phyloP scores from a whole-genome alignment of 2,329 filamentous ascomycete species.

The Dactylonectria estremocensis region DNA sequence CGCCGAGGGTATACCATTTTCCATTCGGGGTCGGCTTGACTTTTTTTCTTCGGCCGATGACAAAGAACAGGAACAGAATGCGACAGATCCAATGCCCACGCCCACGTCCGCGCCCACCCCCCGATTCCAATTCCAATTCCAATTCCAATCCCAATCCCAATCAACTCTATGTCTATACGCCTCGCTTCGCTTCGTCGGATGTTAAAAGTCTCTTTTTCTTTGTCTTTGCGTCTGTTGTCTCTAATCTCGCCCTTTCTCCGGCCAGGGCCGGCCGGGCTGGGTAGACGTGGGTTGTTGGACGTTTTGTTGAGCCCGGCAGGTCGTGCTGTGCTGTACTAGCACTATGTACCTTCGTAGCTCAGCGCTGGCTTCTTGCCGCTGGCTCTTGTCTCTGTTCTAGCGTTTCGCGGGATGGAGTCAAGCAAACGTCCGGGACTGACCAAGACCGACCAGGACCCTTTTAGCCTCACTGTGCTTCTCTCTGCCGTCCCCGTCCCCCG shows the following conservation, averaged over 20 bases:
- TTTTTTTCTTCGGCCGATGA: slow-evolving; percentile 24
- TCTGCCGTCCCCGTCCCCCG: slow-evolving; percentile 30
- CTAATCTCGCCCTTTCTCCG: not conserved
- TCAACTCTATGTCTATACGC: not conserved
- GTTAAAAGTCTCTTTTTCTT: not conserved
- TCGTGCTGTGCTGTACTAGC: not conserved
- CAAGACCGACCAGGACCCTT: slow-evolving; percentile 14
- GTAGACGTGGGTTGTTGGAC: not conserved
- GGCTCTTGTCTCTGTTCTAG: slow-evolving; percentile 29
- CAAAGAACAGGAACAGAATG: slow-evolving; percentile 15
- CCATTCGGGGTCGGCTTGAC: slow-evolving; percentile 19
- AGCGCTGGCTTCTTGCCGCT: slow-evolving; percentile 8
- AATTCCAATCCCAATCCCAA: no score
- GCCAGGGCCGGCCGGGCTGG: not conserved
- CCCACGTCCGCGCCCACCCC: not conserved
- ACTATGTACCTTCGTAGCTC: not conserved
- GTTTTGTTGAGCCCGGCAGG: slow-evolving; percentile 10
- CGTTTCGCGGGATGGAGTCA: slow-evolving; percentile 20
- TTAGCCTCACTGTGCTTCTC: slow-evolving; percentile 30
- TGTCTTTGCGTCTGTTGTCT: not conserved
- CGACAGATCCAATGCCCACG: slow-evolving; percentile 15
- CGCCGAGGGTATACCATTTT: slow-evolving; percentile 24
- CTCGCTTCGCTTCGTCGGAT: slow-evolving; percentile 2
- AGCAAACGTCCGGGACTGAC: slow-evolving; percentile 25
- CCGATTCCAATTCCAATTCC: not conserved